phyloP scores from a whole-genome alignment of 176 grass and related monocot genomes.

The Urochloa ruziziensis region DNA sequence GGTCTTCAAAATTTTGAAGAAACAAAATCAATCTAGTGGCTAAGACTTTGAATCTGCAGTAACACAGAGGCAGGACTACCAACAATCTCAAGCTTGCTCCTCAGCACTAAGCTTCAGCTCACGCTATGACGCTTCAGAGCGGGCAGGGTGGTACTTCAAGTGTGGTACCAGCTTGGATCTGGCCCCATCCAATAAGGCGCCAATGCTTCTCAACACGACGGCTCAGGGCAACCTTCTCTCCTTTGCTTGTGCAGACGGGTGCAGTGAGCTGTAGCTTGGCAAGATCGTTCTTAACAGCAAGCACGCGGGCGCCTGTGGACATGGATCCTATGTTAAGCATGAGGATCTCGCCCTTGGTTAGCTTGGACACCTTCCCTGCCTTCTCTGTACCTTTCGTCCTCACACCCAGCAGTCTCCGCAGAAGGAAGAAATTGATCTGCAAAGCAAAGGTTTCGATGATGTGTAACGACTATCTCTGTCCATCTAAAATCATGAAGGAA shows the following conservation, averaged over 20 bases:
- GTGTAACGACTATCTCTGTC: neutral
- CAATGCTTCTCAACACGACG: constrained; percentile 94
- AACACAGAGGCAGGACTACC: no score
- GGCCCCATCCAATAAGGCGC: constrained; percentile 94
- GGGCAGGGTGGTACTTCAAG: constrained; percentile 72
- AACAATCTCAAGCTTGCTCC: no score
- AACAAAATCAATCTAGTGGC: no score
- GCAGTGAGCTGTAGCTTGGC: constrained; percentile 87
- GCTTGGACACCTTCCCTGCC: constrained; percentile 85
- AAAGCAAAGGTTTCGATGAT: neutral
- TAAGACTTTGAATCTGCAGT: no score
- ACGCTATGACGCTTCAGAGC: constrained; percentile 17
- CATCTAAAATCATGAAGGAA: neutral
- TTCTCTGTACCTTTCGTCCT: constrained; percentile 90
- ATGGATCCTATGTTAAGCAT: constrained; percentile 99
- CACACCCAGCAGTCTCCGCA: constrained; percentile 85
- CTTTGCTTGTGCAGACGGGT: constrained; percentile 86
- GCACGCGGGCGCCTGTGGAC: constrained; percentile 78
- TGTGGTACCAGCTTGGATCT: constrained; percentile 69
- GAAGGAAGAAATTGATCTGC: constrained; percentile 95
- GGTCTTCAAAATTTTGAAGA: no score
- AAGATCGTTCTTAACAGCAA: constrained; percentile 82
- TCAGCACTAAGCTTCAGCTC: no score
- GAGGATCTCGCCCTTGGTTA: constrained; percentile 85
- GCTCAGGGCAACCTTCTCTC: constrained; percentile 92